These are phyloP conservation scores for Cruciata laevipes DNA, from an alignment of 257 asterid species.

Conservation along the genomic window DNA sequence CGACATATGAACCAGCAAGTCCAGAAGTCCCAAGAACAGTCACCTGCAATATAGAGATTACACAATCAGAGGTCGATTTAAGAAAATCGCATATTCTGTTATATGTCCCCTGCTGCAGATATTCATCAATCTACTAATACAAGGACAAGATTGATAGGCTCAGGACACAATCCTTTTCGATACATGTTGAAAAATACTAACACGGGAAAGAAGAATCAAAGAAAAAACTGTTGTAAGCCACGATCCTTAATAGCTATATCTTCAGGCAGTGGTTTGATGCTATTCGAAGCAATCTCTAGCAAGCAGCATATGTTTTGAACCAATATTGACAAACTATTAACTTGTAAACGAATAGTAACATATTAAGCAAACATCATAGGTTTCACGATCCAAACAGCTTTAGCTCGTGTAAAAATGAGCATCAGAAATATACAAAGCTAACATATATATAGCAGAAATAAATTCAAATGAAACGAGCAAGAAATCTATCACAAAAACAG, in stretches of 20 bases:
- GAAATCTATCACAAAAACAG: not conserved
- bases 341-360: too few relatives aligned
- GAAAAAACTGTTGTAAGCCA: too few relatives aligned
- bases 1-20: constrained; percentile 91
- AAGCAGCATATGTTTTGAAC: not conserved
- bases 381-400: not conserved
- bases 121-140: not conserved
- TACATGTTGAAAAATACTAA: not conserved
- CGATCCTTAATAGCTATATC: too few relatives aligned
- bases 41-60: constrained; percentile 45
- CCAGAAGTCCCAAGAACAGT: constrained; percentile 96
- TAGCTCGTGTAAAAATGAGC: too few relatives aligned
- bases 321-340: not conserved
- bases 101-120: not conserved
- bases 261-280: not conserved
- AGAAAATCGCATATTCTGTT: not conserved
- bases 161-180: not conserved
- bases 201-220: not conserved
- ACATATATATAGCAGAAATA: not conserved
- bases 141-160: not conserved
- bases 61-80: not conserved
- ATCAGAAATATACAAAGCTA: not conserved
- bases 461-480: not conserved
- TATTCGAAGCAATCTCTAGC: not conserved
- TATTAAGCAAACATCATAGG: not conserved